These are phyloP conservation scores for Volvox carteri DNA, from an alignment of 163 green algal species.

Conservation along the genomic window DNA sequence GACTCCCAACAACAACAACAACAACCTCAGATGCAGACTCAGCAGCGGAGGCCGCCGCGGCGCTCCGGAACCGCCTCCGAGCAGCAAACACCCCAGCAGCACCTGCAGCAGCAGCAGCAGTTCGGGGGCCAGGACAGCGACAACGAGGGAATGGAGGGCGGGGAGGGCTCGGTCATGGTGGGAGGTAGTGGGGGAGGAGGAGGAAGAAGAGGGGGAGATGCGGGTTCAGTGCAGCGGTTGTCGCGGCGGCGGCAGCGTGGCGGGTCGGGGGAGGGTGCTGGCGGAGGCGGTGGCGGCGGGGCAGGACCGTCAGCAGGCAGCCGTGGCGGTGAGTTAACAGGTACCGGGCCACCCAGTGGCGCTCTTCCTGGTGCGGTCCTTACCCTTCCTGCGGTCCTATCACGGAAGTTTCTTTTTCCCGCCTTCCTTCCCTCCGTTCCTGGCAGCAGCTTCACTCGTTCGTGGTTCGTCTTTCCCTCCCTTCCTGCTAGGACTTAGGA, in stretches of 20 bases:
- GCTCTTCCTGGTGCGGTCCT: no score
- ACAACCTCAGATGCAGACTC: no score
- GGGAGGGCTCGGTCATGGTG: not conserved
- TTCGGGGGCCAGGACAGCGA: not conserved
- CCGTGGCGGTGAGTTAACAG: not conserved
- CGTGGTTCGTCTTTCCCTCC: no score
- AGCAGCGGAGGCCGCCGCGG: not conserved
- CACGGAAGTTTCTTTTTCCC: no score
- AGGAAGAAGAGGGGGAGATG: not conserved
- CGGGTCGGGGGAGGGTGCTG: not conserved
- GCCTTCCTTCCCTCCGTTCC: not conserved
- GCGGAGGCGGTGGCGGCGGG: not conserved
- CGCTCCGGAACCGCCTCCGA: not conserved
- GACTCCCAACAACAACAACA: not conserved
- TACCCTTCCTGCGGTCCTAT: no score
- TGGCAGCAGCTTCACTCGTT: not conserved
- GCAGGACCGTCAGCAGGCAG: not conserved
- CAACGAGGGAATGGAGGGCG: not conserved
- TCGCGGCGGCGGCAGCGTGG: not conserved
- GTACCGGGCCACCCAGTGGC: no score
- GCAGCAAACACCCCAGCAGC: constrained; percentile 8
- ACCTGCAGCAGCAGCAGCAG: no score
- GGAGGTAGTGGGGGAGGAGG: not conserved
- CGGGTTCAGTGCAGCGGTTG: not conserved
- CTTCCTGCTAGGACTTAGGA: no score